Conservation (phyloP, 805 yeast species). For the Candida khao-thaluensis region DNA sequence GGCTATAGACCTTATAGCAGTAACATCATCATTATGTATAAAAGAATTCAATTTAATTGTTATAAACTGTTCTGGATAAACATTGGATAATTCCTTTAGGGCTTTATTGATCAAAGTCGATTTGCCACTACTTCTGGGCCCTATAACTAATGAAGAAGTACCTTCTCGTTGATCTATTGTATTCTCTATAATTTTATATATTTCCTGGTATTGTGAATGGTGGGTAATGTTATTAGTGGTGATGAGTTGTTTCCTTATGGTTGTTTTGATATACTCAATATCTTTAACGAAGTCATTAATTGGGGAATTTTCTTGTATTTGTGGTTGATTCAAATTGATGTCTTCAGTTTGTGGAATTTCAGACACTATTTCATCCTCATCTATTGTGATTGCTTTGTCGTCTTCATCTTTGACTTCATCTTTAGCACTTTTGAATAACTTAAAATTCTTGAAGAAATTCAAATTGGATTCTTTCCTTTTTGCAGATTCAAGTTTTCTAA, state of each 20-base stretch:
- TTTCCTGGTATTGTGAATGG: constrained; percentile 39
- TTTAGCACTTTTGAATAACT: neutral
- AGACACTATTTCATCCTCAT: neutral
- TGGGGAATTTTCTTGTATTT: neutral
- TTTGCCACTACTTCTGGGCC: constrained; percentile 81
- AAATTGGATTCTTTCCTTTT: constrained; percentile 5
- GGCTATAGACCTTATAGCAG: constrained; percentile 84
- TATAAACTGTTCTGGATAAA: constrained; percentile 53
- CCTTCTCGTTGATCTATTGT: constrained; percentile 71
- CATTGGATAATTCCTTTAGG: constrained; percentile 40
- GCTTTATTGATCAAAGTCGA: constrained; percentile 61
- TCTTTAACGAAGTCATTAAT: constrained; percentile 12
- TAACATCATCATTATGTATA: constrained; percentile 69
- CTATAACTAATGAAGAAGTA: constrained; percentile 75
- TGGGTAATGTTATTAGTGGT: constrained; percentile 20
- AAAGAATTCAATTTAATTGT: constrained; percentile 66
- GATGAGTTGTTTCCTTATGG: constrained; percentile 22
- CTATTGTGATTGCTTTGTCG: too few relatives aligned
- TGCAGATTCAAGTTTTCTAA: constrained; percentile 9
- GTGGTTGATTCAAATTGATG: neutral
- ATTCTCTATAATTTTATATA: constrained; percentile 58
- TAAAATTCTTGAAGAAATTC: constrained; percentile 8
- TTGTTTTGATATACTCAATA: constrained; percentile 16
- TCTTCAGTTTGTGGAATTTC: neutral
- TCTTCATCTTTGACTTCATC: neutral